Evolutionary conservation across 768 basidiomycete genomes (phyloP), one percentile per base, ranked within the genome.

Genomic region (Boletus barrowsii): DNA sequence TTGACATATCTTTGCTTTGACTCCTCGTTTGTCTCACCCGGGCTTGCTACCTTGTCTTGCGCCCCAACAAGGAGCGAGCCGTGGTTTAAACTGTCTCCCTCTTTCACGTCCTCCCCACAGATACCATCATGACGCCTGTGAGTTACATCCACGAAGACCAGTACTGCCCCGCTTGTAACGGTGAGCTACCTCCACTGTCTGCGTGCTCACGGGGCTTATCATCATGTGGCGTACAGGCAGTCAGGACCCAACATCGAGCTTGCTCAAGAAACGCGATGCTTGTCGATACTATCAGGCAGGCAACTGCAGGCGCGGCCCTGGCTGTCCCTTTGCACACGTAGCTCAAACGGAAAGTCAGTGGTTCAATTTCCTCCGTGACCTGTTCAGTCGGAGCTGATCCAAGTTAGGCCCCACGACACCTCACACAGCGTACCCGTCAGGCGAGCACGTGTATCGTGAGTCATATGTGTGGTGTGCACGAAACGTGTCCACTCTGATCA

Each of bases 1-100:
- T 63, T 59, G 59, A 60, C 62, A 52, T 59, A 53, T 58, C 56
- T 20, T 51, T 50, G 22, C 41, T 41, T 59, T 43, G 26, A 44
- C 33, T 47, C 55, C 32, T 36, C 30, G 26, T 37, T 61, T 68
- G 67, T 67, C 62, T 67, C 62, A 64, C 54, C 42, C 4, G 49
- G 30, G 47, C 42, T 63, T 20, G 49, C 56, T 47, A 76, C 47
- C 71, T 83, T 52, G 68, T 83, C 33, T 72, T 71, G 41, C 41
- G 30, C 52, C 44, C 18, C 45, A 53, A 76, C 80, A 59, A 73
- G 57, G 40, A 37, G 30, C 54, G 14, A 39, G 43, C 29, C 20
- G 36, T 53, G 43, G 57, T 55, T 63, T 63, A 56, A 63, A 44
- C 64, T 8, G 30, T 37, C 18, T 10, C 9, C 42, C 6, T 53